phyloP scores from a whole-genome alignment of 148 eudicot species.

The Camellia sinensis region DNA sequence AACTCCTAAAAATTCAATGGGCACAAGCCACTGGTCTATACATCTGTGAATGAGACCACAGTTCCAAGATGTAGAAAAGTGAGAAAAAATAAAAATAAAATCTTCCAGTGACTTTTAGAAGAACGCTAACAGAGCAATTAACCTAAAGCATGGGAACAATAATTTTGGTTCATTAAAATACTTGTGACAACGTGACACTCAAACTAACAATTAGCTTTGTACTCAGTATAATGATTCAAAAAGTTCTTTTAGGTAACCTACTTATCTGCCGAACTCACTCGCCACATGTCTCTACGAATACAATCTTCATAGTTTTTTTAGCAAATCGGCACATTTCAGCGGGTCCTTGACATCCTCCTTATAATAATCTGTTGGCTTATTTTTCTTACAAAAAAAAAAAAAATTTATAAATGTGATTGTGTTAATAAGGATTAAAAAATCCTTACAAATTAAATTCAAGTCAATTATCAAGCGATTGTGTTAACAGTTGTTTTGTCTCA shows the following conservation, averaged over 20 bases:
- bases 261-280: conserved; percentile 11
- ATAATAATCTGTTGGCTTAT: conserved; percentile 41
- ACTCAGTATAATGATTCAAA: background rate
- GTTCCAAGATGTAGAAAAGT: background rate
- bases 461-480: no score
- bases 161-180: conserved; percentile 20
- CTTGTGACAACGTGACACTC: background rate
- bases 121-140: background rate
- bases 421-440: no score
- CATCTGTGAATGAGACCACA: conserved; percentile 5
- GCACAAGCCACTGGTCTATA: background rate
- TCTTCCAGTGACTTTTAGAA: background rate
- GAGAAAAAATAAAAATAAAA: background rate
- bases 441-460: no score
- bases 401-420: no score
- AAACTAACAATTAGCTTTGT: conserved; percentile 7
- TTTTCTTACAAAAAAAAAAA: no score
- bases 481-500: no score
- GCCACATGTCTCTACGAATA: conserved; percentile 63
- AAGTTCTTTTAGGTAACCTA: conserved; percentile 13
- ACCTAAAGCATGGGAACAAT: background rate
- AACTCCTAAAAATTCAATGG: background rate
- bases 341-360: conserved; percentile 63
- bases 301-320: conserved; percentile 56
- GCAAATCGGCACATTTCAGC: conserved; percentile 62